phyloP scores from a whole-genome alignment of 495 filamentous ascomycete species.

The Lasiosphaeria ovina region DNA sequence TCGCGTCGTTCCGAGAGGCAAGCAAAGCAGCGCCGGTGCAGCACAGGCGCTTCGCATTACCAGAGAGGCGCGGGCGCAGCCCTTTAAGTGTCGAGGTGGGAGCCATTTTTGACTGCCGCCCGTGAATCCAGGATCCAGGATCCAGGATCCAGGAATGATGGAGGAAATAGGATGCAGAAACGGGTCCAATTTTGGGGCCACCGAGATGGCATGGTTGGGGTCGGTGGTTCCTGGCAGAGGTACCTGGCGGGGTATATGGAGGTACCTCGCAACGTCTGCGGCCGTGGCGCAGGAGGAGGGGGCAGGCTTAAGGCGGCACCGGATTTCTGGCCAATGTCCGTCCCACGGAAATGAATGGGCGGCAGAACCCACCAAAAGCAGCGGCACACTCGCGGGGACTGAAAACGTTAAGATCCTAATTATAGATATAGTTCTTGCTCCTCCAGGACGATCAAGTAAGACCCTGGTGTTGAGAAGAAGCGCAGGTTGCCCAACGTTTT shows the following conservation, averaged over 20 bases:
- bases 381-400: too few species aligned
- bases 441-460: too few species aligned
- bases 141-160: too few species aligned
- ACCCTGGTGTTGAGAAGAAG: too few species aligned
- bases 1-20: too few species aligned
- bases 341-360: too few species aligned
- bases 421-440: too few species aligned
- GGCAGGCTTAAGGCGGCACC: neutral
- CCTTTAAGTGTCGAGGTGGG: slow-evolving; percentile 1
- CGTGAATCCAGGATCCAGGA: slow-evolving; percentile 3
- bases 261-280: slow-evolving; percentile 2
- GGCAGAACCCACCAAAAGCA: too few species aligned
- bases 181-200: neutral
- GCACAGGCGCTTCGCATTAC: slow-evolving; percentile 2
- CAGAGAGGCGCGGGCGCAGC: slow-evolving; percentile 3
- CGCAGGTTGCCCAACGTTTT: too few species aligned
- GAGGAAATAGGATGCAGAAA: neutral
- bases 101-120: slow-evolving; percentile 5
- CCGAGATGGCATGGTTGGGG: neutral
- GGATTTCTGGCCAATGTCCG: slow-evolving; percentile 2
- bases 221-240: neutral
- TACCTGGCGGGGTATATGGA: slow-evolving; percentile 5
- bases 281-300: neutral
- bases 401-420: too few species aligned
- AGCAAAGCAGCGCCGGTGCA: neutral